These are phyloP conservation scores for Podospora australis DNA, from an alignment of 495 filamentous ascomycete species.

Conservation along the genomic window DNA sequence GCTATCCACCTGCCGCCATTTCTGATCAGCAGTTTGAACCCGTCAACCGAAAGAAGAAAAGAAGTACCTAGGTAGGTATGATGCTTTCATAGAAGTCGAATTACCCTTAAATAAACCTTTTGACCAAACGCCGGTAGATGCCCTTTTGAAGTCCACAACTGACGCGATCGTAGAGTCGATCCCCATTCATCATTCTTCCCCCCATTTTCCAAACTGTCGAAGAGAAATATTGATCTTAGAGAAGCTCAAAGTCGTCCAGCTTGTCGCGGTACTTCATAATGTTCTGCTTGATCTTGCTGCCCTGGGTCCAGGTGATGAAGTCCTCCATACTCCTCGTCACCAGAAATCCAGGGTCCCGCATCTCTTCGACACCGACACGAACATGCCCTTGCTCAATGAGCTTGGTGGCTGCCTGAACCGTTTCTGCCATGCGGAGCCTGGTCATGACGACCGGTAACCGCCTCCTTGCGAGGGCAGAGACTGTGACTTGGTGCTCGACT, in stretches of 20 bases:
- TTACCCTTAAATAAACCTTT: no score
- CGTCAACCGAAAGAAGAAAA: no score
- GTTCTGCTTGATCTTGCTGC: conserved; percentile 92
- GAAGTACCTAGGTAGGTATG: no score
- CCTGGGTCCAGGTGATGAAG: conserved; percentile 94
- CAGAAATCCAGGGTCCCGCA: conserved; percentile 76
- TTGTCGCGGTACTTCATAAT: conserved; percentile 92
- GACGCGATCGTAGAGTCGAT: no score
- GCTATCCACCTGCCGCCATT: no score
- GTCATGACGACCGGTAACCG: conserved; percentile 76
- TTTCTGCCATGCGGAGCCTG: conserved; percentile 75
- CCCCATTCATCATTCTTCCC: not conserved
- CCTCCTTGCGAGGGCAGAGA: conserved; percentile 73
- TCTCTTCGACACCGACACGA: conserved; percentile 81
- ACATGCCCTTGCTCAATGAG: conserved; percentile 96
- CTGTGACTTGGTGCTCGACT: conserved; percentile 81
- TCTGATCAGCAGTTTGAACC: no score
- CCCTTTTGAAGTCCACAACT: no score
- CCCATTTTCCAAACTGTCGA: not conserved
- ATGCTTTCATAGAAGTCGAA: no score
- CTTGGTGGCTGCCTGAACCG: conserved; percentile 70
- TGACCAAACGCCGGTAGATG: no score
- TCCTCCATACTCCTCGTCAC: conserved; percentile 86
- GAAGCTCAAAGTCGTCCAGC: conserved; percentile 91
- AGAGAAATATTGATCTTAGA: no score